A percentile compares a stretch with the other conserved stretches of the same genome.
phyloP scores from a whole-genome alignment of 1,284 basidiomycete genomes.

The Cryptococcus hybrid region DNA sequence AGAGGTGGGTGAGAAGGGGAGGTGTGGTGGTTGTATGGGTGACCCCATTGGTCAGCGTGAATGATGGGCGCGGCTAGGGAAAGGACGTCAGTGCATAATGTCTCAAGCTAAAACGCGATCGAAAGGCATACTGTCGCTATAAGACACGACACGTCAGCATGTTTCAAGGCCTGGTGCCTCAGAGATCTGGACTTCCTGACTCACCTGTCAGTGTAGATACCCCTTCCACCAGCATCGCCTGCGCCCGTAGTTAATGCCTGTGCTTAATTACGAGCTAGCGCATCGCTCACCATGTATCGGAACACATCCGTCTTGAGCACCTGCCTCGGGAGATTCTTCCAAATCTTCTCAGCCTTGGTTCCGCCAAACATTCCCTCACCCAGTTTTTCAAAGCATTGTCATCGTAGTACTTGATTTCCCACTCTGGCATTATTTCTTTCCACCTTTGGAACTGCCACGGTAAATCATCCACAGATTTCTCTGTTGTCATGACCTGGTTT shows the following conservation, averaged over 20 bases:
- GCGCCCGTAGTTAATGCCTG: background rate
- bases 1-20: conserved; percentile 28
- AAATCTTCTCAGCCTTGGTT: conserved; percentile 26
- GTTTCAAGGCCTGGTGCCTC: too few species aligned
- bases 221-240: conserved; percentile 37
- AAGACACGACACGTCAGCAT: conserved; percentile 3
- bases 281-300: conserved; percentile 21
- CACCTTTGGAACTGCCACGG: conserved; percentile 33
- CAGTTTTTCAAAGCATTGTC: conserved; percentile 29
- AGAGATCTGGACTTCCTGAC: background rate
- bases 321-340: conserved; percentile 27
- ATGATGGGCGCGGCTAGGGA: conserved; percentile 30
- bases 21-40: conserved; percentile 29
- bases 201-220: conserved; percentile 37
- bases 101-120: background rate
- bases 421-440: conserved; percentile 36
- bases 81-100: background rate
- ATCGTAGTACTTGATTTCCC: conserved; percentile 32
- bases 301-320: conserved; percentile 40
- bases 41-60: conserved; percentile 34
- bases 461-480: conserved; percentile 26
- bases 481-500: conserved; percentile 35
- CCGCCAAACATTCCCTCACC: conserved; percentile 32
- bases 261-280: background rate
- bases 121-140: conserved; percentile 11